Evolutionary conservation across 140 eudicot genomes (phyloP), one percentile per base, ranked within the genome.

Genomic region (Senecio squalidus): DNA sequence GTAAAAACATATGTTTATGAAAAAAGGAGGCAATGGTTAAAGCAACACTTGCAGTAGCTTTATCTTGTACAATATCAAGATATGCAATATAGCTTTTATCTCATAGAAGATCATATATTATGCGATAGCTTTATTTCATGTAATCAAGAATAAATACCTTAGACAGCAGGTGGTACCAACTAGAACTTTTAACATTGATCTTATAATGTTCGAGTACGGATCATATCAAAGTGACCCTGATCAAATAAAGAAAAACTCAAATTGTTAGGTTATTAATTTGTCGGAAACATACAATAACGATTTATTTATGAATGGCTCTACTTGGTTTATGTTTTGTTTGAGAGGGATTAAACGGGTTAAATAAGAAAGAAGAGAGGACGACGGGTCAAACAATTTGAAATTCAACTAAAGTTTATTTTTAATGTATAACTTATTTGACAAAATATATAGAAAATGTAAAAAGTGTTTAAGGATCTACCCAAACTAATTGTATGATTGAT

Each of bases 11-110:
- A 31, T 29, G 24, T 59, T 38, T 16, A 18, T 58, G 53, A 50
- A 33, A 38, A 70, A 70, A 61, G 62, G 67, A 27, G 26, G 44
- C 48, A 16, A 61, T 60, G 64, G 57, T 70, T 60, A 60, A 70
- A 50, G 63, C 36, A 53, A 53, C 30, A 53, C 31, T 41, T 39
- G 61, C 44, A 52, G 16, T 16, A 15, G 20, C 76, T 70, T 61
- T 70, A 49, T 26, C 36, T 69, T 4, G 58, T 50, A 60, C 67
- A 38, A 38, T 46, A 27, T 68, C 48, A 52, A 34, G 74, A 58
- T 68, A 60, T 47, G 59, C 10, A 58, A 43, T 46, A 66, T 68
- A 34, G 40, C 40, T 67, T 67, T 68, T 69, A 60, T 49, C 20
- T 39, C 33, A 36, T 26, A 53, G 26, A 53, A 17, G 40, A 41